These are phyloP conservation scores for Henningerozyma blattae DNA, from an alignment of 805 yeast genomes.

Conservation along the genomic window DNA sequence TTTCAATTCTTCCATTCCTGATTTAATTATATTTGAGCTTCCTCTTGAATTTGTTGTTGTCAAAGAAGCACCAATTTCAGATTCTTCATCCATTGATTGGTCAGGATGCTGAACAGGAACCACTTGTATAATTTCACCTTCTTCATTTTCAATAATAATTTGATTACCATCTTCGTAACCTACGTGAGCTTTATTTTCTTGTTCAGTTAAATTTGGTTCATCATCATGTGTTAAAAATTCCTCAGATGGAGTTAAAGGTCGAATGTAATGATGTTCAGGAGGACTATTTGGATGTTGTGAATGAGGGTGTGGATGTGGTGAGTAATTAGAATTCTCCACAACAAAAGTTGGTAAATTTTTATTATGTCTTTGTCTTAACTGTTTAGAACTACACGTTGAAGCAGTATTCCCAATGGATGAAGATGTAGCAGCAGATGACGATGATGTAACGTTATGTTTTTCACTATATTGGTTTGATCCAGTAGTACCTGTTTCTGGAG, in stretches of 20 bases:
- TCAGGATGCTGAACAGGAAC: not conserved
- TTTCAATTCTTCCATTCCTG: conserved; percentile 1
- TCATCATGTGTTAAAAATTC: no score
- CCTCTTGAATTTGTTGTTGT: not conserved
- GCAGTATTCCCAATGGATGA: not conserved
- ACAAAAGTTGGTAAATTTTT: not conserved
- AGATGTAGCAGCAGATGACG: not conserved
- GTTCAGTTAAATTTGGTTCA: conserved; percentile 15
- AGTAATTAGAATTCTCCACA: not conserved
- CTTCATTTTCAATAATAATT: conserved; percentile 66
- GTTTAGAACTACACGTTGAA: not conserved
- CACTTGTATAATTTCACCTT: conserved; percentile 61
- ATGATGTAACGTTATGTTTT: not conserved
- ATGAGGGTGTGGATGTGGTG: no score
- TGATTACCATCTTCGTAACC: conserved; percentile 61
- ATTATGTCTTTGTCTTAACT: no score
- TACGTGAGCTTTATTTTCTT: conserved; percentile 21
- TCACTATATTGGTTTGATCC: not conserved
- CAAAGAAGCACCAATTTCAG: not conserved
- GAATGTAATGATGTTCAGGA: no score
- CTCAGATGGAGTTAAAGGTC: conserved; percentile 4
- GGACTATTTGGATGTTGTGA: no score
- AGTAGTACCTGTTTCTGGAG: conserved; percentile 3
- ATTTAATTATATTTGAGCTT: not conserved
- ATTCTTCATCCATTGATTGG: conserved; percentile 16